Evolutionary conservation across 257 asterid genomes (phyloP).

Genomic region (Fraxinus anomala): DNA sequence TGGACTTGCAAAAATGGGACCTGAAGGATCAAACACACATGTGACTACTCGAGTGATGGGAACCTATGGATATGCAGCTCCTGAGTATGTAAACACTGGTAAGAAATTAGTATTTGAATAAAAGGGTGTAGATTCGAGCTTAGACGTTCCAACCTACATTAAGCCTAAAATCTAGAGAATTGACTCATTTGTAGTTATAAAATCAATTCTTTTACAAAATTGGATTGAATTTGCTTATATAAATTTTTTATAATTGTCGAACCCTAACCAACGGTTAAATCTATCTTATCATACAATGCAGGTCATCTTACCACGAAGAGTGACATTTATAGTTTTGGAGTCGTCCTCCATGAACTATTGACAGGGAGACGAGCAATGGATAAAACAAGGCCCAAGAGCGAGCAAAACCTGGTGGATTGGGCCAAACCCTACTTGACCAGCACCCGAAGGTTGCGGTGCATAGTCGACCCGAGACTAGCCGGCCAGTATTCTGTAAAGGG

Average conservation of each 20-base stretch:
- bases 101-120: not conserved
- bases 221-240: not conserved
- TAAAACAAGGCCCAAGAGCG: constrained; percentile 60
- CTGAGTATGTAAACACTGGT: constrained; percentile 94
- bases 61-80: constrained; percentile 94
- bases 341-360: constrained; percentile 71
- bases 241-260: not conserved
- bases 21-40: constrained; percentile 91
- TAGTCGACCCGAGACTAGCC: constrained; percentile 69
- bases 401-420: constrained; percentile 82
- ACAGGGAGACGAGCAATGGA: constrained; percentile 91
- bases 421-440: constrained; percentile 65
- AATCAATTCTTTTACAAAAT: not conserved
- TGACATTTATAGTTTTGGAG: constrained; percentile 91
- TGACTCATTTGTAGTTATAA: too few species aligned
- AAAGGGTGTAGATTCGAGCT: too few species aligned
- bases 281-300: constrained; percentile 31
- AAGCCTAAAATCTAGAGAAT: too few species aligned
- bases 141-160: too few species aligned
- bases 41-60: constrained; percentile 96
- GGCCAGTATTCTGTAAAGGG: constrained; percentile 88
- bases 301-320: constrained; percentile 91
- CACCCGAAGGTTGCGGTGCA: constrained; percentile 58
- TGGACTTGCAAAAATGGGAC: constrained; percentile 94
- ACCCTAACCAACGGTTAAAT: not conserved